Percentiles rank a stretch among this genome's conserved stretches.
Conservation (phyloP, 163 green algal genomes). For the Chlorella variabilis region DNA sequence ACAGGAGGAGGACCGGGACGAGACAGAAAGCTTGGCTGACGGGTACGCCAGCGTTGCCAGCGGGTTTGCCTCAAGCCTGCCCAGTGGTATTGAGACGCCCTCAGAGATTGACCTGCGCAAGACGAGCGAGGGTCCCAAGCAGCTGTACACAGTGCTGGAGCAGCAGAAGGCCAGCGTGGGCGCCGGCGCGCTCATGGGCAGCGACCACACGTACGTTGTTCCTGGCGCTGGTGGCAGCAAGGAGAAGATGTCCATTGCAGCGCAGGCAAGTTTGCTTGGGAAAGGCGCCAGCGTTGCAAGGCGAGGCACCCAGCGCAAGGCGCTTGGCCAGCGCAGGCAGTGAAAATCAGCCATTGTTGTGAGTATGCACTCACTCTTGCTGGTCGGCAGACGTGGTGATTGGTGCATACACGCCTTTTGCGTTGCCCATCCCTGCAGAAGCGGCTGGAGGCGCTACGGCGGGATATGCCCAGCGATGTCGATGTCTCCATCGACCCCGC, state of each 20-base stretch:
- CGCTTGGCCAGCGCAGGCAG: too few species aligned
- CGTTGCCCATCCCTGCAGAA: conserved; percentile 27
- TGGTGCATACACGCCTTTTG: too few species aligned
- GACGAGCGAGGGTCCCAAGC: conserved; percentile 40
- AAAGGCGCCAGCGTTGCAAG: too few species aligned
- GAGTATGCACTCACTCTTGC: too few species aligned
- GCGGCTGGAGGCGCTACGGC: conserved; percentile 57
- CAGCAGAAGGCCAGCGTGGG: conserved; percentile 67
- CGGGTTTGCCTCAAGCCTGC: conserved; percentile 75
- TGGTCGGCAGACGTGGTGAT: too few species aligned
- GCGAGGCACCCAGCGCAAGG: too few species aligned
- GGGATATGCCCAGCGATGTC: conserved; percentile 66
- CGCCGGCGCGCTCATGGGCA: conserved; percentile 82
- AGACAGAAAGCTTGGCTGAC: conserved; percentile 56
- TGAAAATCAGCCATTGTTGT: too few species aligned
- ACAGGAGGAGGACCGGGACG: conserved; percentile 52
- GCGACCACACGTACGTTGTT: conserved; percentile 94
- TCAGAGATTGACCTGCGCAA: conserved; percentile 88
- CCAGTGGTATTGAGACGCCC: conserved; percentile 85
- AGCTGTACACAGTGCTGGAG: conserved; percentile 86
- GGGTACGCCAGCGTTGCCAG: conserved; percentile 72
- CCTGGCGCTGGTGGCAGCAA: conserved; percentile 53
- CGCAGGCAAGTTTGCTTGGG: conserved; percentile 54
- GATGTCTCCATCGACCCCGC: conserved; percentile 81
- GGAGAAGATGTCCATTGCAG: conserved; percentile 31